These are phyloP conservation scores for Fusarium euwallaceae DNA, from an alignment of 2,329 filamentous ascomycete genomes.

Conservation along the genomic window DNA sequence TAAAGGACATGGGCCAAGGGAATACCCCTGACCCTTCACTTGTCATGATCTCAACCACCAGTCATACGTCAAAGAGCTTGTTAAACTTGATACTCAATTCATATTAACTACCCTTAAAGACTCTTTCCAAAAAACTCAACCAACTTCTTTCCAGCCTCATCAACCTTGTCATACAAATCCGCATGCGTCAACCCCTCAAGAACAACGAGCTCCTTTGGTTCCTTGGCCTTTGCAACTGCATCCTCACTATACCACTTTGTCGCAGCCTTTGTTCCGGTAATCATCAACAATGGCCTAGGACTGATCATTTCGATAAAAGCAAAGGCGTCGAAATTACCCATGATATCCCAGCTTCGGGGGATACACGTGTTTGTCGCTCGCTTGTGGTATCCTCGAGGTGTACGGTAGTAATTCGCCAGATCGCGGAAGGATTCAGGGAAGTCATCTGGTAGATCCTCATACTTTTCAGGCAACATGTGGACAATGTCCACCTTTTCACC, in stretches of 20 bases:
- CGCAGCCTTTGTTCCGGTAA: neutral
- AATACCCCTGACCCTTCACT: neutral
- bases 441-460: neutral
- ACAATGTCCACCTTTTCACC: neutral
- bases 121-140: constrained; percentile 25
- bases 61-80: neutral
- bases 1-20: too few species aligned
- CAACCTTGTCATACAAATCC: constrained; percentile 33
- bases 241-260: constrained; percentile 17
- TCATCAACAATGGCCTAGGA: neutral
- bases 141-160: constrained; percentile 25
- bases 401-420: neutral
- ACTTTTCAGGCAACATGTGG: neutral
- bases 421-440: neutral
- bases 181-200: constrained; percentile 30
- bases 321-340: neutral
- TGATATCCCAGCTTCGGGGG: neutral
- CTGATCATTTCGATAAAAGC: neutral
- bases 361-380: neutral
- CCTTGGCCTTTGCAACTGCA: constrained; percentile 20
- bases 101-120: neutral
- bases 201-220: constrained; percentile 35
- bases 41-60: neutral
- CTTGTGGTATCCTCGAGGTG: neutral
- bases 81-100: neutral